Evolutionary conservation across 225 moss, liverwort and hornwort genomes (phyloP), one percentile per base, ranked within the genome.

Genomic region (Sphagnum contortum): DNA sequence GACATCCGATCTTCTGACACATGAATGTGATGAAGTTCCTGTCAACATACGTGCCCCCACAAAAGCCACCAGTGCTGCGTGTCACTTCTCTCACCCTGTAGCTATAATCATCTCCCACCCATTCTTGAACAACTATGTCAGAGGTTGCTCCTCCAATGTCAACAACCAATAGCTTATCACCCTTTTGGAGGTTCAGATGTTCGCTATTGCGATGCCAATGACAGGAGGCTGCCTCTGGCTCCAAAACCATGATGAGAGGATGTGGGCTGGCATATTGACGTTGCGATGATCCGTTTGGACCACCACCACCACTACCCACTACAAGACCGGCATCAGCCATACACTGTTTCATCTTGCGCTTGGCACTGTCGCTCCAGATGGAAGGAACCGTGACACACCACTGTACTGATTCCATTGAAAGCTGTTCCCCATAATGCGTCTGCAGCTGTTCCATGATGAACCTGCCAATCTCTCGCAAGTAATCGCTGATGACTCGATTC

Each of bases 61-160:
- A 80, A 0, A 78, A 54, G 1, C 73, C 79, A n/a, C 84, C 88
- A 1, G 66, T 14, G 54, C 70, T 59, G 6, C 45, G 29, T 6
- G 66, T 44, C 9, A 68, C 62, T 67, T 88, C 84, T 54, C 51
- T 61, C 47, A 75, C 68, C 47, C 61, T 51, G 8, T 44, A 56
- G 0, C 44, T 44, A 45, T n/a, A 14, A 0, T 66, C 53, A 6
- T 58, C 10, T 3, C 68, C 70, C 3, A 69, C 49, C 66, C 74
- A 72, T 48, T 77, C 71, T 12, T 77, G 75, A 3, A 82, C 55
- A 5, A 71, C 75, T 14, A 82, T 49, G 62, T 86, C 86, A 2
- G 67, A 79, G 0, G 91, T 91, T 6, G 83, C 87, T 3, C 89
- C 92, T 57, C 87, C 84, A 9, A 68, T 70, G 47, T 72, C 79